These are phyloP conservation scores for Yamadazyma friedrichii DNA, from an alignment of 1,139 yeast species.

Conservation along the genomic window DNA sequence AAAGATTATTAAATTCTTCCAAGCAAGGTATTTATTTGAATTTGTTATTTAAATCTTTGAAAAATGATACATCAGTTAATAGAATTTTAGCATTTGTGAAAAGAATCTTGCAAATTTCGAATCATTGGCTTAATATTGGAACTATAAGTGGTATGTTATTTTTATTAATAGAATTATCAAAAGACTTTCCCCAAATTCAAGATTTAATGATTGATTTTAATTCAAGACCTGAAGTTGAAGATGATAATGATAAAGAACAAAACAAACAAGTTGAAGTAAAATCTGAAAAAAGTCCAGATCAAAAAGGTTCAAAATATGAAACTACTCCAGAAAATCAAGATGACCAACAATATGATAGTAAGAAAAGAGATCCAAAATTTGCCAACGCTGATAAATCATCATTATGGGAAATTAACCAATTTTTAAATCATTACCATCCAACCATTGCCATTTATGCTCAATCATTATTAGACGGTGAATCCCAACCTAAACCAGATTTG, in stretches of 20 bases:
- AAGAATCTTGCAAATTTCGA: constrained; percentile 81
- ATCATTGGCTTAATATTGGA: constrained; percentile 86
- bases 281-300: not conserved
- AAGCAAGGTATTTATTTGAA: constrained; percentile 89
- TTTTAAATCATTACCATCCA: constrained; percentile 86
- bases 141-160: constrained; percentile 88
- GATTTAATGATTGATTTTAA: constrained; percentile 42
- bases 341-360: constrained; percentile 55
- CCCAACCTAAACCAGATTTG: constrained; percentile 71
- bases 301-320: constrained; percentile 46
- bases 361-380: constrained; percentile 85
- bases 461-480: constrained; percentile 48
- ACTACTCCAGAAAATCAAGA: constrained; percentile 15
- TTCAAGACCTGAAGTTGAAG: constrained; percentile 35
- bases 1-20: constrained; percentile 77
- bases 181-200: constrained; percentile 40
- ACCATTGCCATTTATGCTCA: constrained; percentile 81
- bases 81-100: constrained; percentile 90
- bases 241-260: constrained; percentile 8
- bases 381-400: constrained; percentile 81
- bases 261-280: constrained; percentile 9
- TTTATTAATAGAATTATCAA: constrained; percentile 63
- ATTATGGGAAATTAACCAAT: constrained; percentile 80
- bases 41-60: constrained; percentile 78
- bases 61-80: constrained; percentile 59